Evolutionary conservation across 164 flowering plant species (phyloP).

Genomic region (Annona cherimola): DNA sequence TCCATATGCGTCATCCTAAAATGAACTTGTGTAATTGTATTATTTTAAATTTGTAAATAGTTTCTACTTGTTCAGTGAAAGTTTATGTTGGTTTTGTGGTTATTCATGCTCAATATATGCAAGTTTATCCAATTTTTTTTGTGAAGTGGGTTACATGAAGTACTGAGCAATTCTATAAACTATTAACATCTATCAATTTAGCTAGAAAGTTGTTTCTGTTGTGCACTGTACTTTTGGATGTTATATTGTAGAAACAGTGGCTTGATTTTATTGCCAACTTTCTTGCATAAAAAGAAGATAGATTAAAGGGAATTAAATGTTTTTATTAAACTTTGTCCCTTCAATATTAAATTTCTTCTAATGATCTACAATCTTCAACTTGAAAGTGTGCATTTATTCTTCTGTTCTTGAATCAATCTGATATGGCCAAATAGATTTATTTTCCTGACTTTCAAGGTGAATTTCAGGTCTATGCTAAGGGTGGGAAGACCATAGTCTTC

Average conservation of each 20-base stretch:
- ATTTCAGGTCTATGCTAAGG: slow-evolving; percentile 93
- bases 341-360: neutral
- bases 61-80: neutral
- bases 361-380: neutral
- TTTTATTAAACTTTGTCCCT: neutral
- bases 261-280: neutral
- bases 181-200: neutral
- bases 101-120: neutral
- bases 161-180: neutral
- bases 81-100: neutral
- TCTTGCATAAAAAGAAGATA: neutral
- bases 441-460: slow-evolving; percentile 5
- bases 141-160: too few relatives aligned
- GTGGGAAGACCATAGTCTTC: slow-evolving; percentile 96
- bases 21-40: too few relatives aligned
- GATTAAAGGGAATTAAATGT: neutral
- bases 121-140: too few relatives aligned
- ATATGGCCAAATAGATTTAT: neutral
- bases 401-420: neutral
- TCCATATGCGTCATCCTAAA: too few relatives aligned
- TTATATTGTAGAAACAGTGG: neutral
- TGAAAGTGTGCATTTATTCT: neutral
- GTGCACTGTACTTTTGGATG: neutral
- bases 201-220: neutral
- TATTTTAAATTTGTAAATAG: neutral